Evolutionary conservation across 2,329 filamentous ascomycete genomes (phyloP).

Genomic region (Bipolaris victoriae): DNA sequence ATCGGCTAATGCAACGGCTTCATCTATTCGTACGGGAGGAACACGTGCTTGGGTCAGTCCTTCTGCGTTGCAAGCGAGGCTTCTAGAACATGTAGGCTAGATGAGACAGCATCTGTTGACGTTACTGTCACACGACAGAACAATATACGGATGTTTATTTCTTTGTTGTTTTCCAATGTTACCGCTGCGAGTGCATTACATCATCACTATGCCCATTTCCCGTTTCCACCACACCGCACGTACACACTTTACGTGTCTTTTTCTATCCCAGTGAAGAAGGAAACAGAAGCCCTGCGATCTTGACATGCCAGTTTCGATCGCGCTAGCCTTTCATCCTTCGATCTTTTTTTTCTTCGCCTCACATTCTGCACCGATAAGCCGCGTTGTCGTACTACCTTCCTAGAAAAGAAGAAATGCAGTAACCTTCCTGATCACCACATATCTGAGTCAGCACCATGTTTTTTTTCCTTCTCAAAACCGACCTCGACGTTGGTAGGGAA

Average conservation of each 20-base stretch:
- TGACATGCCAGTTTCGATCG: neutral
- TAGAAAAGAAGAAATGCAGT: neutral
- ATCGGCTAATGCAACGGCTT: neutral
- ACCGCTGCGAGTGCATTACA: neutral
- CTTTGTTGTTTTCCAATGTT: neutral
- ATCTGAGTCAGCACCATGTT: too few species aligned
- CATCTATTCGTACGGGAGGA: neutral
- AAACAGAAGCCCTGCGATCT: neutral
- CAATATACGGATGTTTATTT: neutral
- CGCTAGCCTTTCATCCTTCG: neutral
- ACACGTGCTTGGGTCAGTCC: neutral
- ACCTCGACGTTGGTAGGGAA: too few species aligned
- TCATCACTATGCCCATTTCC: neutral
- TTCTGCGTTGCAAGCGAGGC: neutral
- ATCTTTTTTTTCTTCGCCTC: neutral
- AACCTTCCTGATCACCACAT: neutral
- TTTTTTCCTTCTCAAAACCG: too few species aligned
- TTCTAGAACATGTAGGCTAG: neutral
- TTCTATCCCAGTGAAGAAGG: neutral
- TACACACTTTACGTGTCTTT: too few species aligned
- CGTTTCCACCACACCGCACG: neutral
- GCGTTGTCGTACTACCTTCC: neutral
- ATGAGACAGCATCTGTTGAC: neutral
- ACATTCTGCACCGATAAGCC: neutral
- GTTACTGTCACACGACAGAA: neutral